These are phyloP conservation scores for Huntiella abstrusa DNA, from an alignment of 2,329 filamentous ascomycete genomes.

Conservation along the genomic window DNA sequence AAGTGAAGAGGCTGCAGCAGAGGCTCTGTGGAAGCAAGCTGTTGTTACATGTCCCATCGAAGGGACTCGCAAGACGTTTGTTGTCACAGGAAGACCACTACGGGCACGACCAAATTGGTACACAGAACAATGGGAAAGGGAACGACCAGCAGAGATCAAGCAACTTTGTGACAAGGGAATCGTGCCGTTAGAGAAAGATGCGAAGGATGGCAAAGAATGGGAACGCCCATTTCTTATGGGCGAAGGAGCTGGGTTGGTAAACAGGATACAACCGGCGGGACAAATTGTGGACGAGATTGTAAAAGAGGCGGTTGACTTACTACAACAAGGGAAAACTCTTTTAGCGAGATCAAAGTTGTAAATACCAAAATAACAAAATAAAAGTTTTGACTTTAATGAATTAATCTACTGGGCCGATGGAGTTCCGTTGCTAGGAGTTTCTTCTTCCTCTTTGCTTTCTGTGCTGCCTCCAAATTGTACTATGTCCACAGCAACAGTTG, in stretches of 20 bases:
- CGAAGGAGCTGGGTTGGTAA: conserved; percentile 67
- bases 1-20: conserved; percentile 60
- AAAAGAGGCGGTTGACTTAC: conserved; percentile 47
- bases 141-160: conserved; percentile 51
- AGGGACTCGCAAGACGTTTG: conserved; percentile 66
- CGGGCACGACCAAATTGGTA: conserved; percentile 71
- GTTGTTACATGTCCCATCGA: conserved; percentile 64
- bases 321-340: conserved; percentile 44
- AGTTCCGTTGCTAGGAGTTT: too few species aligned
- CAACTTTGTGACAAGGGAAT: conserved; percentile 57
- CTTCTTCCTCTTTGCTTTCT: neutral
- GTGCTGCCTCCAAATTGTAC: conserved; percentile 16
- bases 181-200: conserved; percentile 64
- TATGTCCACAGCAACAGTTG: conserved; percentile 70
- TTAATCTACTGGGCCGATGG: neutral
- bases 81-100: conserved; percentile 64
- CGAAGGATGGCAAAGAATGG: conserved; percentile 64
- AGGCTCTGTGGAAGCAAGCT: conserved; percentile 62
- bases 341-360: conserved; percentile 29
- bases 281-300: conserved; percentile 90
- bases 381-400: neutral
- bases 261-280: conserved; percentile 58
- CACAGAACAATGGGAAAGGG: conserved; percentile 57
- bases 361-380: conserved; percentile 14
- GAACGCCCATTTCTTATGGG: conserved; percentile 88